Conservation (phyloP, 192 early-diverging fungal genomes). For the Mortierella hygrophila region DNA sequence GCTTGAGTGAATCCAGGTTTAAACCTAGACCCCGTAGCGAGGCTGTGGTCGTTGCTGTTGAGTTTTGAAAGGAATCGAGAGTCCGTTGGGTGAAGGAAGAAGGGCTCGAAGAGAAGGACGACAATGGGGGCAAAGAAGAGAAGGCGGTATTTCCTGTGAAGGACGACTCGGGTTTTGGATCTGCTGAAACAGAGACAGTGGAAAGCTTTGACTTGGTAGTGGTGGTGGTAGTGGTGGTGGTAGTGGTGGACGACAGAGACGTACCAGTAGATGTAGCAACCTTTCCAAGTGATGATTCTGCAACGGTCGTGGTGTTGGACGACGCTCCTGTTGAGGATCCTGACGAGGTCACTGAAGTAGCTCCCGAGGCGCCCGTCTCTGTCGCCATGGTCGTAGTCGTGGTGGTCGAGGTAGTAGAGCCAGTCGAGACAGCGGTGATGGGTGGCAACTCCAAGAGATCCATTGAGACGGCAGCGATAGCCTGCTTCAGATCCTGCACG, state of each 20-base stretch:
- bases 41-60: not conserved
- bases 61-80: not conserved
- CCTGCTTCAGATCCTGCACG: constrained; percentile 50
- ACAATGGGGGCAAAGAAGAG: constrained; percentile 7
- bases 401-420: not conserved
- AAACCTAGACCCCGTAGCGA: constrained; percentile 13
- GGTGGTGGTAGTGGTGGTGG: not conserved
- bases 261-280: constrained; percentile 7
- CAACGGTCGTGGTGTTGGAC: not conserved
- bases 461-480: constrained; percentile 47
- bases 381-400: not conserved
- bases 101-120: constrained; percentile 7
- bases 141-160: not conserved
- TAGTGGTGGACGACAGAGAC: constrained; percentile 6
- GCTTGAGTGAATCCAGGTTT: constrained; percentile 15
- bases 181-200: constrained; percentile 3
- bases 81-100: not conserved
- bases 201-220: constrained; percentile 15
- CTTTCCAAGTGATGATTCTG: constrained; percentile 1
- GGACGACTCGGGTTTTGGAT: not conserved
- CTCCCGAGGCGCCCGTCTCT: not conserved
- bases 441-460: constrained; percentile 37
- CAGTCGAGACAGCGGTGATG: not conserved
- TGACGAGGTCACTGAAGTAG: not conserved
- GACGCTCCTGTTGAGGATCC: constrained; percentile 11